Evolutionary conservation across 139 green algal species (phyloP).

Genomic region (Coelastrella sp.): DNA sequence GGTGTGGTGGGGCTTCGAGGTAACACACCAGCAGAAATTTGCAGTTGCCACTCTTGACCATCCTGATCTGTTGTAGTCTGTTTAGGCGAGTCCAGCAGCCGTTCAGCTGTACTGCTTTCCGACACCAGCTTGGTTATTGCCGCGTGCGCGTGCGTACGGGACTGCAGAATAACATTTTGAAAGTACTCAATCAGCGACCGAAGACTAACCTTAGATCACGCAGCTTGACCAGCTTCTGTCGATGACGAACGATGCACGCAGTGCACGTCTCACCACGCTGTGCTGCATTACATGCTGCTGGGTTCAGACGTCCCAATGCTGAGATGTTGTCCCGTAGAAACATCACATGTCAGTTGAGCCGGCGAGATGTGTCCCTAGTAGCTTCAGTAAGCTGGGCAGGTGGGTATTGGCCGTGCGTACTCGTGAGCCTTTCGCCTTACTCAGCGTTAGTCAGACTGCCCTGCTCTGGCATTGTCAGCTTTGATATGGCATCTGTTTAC

Average conservation of each 20-base stretch:
- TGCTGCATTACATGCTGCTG: no score
- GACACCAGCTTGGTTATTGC: not conserved
- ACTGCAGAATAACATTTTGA: no score
- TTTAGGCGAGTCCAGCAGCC: no score
- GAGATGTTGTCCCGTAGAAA: not conserved
- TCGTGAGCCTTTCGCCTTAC: not conserved
- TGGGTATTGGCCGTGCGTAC: not conserved
- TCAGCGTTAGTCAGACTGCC: not conserved
- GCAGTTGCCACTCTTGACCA: no score
- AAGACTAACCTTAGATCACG: no score
- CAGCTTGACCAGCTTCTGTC: not conserved
- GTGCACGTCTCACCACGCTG: no score
- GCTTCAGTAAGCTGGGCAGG: not conserved
- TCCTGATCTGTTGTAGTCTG: no score
- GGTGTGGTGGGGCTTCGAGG: no score
- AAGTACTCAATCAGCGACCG: no score
- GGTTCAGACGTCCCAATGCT: no score
- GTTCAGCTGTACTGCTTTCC: not conserved
- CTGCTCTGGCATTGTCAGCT: not conserved
- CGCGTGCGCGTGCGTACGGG: not conserved
- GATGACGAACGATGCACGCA: not conserved
- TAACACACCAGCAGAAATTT: no score
- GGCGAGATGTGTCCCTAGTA: not conserved
- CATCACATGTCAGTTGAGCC: not conserved
- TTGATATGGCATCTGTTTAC: no score